Base-by-base conservation (phyloP, 129 eudicot genomes). In the Erigeron canadensis region DNA sequence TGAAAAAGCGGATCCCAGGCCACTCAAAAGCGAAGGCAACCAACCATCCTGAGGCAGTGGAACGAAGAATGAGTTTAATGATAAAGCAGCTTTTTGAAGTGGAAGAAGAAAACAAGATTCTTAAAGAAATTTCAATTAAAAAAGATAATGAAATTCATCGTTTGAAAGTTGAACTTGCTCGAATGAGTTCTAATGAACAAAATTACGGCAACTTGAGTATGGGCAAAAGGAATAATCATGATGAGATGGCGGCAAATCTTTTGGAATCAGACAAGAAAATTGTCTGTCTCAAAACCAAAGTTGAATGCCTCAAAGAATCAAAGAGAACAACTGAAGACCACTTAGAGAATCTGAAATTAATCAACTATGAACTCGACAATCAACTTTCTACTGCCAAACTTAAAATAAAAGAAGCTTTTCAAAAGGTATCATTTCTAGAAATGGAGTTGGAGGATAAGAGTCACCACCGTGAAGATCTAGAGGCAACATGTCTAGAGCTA, bases 401-500 rank as follows among this genome's bases (percentile, higher is more conserved):
- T 51, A 65, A 86, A 58, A 19, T 85, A 47, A 82, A 82, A 77
- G 90, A 89, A 69, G 74, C 74, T 69, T 45, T 84, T 22, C 84
- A 80, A 65, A 87, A 82, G 75, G 38, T 86, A 47, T 85, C 87
- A 10, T 86, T 88, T 66, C 75, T 89, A 19, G 95, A 94, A 80
- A 86, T 87, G 66, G 95, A 94, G 67, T 65, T 94, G 77, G 97
- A 89, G 46, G 86, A 87, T 57, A 87, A 65, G 72, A 84, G 63
- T 73, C 83, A 86, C 41, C 79, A 80, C 45, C 86, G 77, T 72
- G 82, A 87, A 81, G 89, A 85, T 60, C 50, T 89, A 45, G 96
- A 94, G 78, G 80, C 86, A 64, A 74, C 98, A 7, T 94, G 91
- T 71, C 87, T 94, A 2, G 95, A 89, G 83, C 93, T 94, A 69